Evolutionary conservation across 2,329 filamentous ascomycete genomes (phyloP).

Genomic region (Herpotrichia juniperi): DNA sequence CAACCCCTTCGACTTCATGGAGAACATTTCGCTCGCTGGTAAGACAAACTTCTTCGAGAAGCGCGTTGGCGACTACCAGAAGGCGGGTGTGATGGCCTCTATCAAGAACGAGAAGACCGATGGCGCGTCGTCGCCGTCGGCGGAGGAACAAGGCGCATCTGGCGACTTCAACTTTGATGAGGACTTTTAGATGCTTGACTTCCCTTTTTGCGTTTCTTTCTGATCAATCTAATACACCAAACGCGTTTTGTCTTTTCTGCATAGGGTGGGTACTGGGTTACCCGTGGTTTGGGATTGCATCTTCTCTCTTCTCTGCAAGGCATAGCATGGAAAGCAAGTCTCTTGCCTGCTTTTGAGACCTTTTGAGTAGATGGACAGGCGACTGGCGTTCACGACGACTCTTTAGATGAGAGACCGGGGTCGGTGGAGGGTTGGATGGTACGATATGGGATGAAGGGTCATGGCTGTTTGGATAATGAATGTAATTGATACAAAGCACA

Average conservation of each 20-base stretch:
- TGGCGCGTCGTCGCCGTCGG: constrained; percentile 50
- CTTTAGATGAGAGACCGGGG: constrained; percentile 5
- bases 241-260: constrained; percentile 23
- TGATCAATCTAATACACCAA: not conserved
- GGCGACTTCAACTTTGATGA: constrained; percentile 94
- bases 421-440: constrained; percentile 5
- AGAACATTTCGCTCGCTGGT: constrained; percentile 97
- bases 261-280: constrained; percentile 30
- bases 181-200: constrained; percentile 82
- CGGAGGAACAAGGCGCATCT: constrained; percentile 50
- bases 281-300: constrained; percentile 26
- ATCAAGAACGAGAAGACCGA: constrained; percentile 66
- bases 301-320: constrained; percentile 33
- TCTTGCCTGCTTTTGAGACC: constrained; percentile 33
- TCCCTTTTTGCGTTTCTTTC: constrained; percentile 13
- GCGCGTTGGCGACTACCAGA: constrained; percentile 99
- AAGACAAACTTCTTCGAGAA: constrained; percentile 99
- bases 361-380: constrained; percentile 10
- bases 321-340: constrained; percentile 17
- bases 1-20: constrained; percentile 99
- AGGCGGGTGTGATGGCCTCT: constrained; percentile 97
- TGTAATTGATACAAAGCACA: constrained; percentile 1
- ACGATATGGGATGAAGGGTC: constrained; percentile 3
- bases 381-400: constrained; percentile 12
- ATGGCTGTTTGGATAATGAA: constrained; percentile 26